phyloP scores from a whole-genome alignment of 306 rosid species.

The Rosa lucieae region DNA sequence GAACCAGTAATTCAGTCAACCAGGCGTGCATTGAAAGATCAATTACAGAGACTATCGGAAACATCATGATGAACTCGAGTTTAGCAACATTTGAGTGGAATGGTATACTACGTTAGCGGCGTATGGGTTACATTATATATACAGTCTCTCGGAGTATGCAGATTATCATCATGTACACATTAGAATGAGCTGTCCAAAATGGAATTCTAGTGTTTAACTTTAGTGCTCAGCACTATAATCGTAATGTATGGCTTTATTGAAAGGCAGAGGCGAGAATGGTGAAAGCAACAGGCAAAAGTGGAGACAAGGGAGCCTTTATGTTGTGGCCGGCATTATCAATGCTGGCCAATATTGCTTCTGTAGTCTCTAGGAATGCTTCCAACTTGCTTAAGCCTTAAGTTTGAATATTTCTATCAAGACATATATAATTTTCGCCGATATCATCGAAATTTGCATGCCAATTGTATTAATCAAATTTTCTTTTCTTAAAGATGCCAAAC shows the following conservation, averaged over 20 bases:
- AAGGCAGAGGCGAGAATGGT: neutral
- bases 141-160: neutral
- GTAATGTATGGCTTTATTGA: slow-evolving; percentile 7
- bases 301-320: slow-evolving; percentile 21
- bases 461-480: neutral
- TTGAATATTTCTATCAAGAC: neutral
- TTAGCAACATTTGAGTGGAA: neutral
- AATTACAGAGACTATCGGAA: neutral
- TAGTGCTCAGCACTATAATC: neutral
- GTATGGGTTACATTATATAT: no score
- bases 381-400: slow-evolving; percentile 27
- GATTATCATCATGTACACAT: neutral
- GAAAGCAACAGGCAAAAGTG: slow-evolving; percentile 19
- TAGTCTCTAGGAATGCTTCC: slow-evolving; percentile 30
- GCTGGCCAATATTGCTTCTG: slow-evolving; percentile 24
- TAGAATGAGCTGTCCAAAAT: neutral
- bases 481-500: neutral
- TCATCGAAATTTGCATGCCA: neutral
- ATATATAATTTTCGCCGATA: neutral
- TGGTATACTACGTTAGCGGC: neutral
- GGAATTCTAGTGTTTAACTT: slow-evolving; percentile 12
- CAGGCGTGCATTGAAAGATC: neutral
- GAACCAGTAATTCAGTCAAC: neutral
- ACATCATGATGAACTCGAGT: neutral
- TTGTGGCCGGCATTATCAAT: slow-evolving; percentile 35